A percentile compares a stretch with the other conserved stretches of the same genome.
phyloP scores from a whole-genome alignment of 805 yeast genomes.

The Cyberlindnera japonica region DNA sequence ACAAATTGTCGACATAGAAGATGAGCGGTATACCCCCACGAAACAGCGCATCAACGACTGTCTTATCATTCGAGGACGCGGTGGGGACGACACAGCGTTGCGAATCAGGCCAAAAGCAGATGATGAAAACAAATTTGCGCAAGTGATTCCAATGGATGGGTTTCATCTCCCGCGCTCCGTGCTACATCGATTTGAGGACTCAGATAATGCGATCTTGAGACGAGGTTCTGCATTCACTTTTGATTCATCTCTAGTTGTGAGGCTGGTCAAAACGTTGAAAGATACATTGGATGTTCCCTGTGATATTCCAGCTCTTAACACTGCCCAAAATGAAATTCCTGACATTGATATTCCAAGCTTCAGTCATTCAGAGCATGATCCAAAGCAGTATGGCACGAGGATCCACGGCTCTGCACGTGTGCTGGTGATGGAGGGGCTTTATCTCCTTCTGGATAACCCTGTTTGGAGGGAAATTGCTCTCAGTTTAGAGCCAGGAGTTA shows the following conservation, averaged over 20 bases:
- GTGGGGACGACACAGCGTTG: slow-evolving; percentile 25
- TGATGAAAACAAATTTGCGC: slow-evolving; percentile 31
- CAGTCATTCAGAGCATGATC: slow-evolving; percentile 73
- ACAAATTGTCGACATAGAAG: slow-evolving; percentile 17
- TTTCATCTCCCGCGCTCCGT: slow-evolving; percentile 57
- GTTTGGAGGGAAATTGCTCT: slow-evolving; percentile 54
- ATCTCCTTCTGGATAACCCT: slow-evolving; percentile 54
- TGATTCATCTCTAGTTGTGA: slow-evolving; percentile 38
- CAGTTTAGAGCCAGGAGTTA: slow-evolving; percentile 28
- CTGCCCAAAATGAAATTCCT: slow-evolving; percentile 26
- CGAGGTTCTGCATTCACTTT: slow-evolving; percentile 90
- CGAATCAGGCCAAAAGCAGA: slow-evolving; percentile 10
- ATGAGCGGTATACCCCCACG: slow-evolving; percentile 20
- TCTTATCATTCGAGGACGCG: slow-evolving; percentile 23
- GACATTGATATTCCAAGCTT: slow-evolving; percentile 61
- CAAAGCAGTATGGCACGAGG: slow-evolving; percentile 48
- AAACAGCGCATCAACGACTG: slow-evolving; percentile 5
- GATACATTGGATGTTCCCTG: slow-evolving; percentile 15
- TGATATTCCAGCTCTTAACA: slow-evolving; percentile 12
- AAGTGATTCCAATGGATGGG: slow-evolving; percentile 70
- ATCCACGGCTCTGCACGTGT: slow-evolving; percentile 47
- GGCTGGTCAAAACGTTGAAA: slow-evolving; percentile 12
- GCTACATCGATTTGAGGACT: slow-evolving; percentile 48
- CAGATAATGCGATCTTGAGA: slow-evolving; percentile 52
- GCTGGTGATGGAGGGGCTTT: slow-evolving; percentile 73